Evolutionary conservation across 139 green algal genomes (phyloP).

Genomic region (Desmodesmus armatus): DNA sequence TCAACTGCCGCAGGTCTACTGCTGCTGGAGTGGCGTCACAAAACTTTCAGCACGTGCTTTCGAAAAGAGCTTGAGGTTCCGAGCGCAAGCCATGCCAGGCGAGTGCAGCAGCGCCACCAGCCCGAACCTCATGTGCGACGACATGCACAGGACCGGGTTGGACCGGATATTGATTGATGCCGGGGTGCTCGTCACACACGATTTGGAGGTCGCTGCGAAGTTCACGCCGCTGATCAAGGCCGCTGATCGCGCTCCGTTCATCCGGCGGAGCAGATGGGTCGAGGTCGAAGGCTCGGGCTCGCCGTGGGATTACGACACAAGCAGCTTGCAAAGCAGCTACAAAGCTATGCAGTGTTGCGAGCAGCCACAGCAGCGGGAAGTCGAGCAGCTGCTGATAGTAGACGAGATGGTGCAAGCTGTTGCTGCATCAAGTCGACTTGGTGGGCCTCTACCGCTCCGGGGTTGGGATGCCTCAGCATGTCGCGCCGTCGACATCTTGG

Average conservation of each 20-base stretch:
- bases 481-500: too few relatives aligned
- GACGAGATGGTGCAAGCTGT: too few relatives aligned
- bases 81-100: background rate
- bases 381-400: too few relatives aligned
- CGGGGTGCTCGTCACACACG: slow-evolving; percentile 15
- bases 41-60: slow-evolving; percentile 18
- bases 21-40: slow-evolving; percentile 18
- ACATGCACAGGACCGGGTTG: slow-evolving; percentile 22
- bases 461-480: too few relatives aligned
- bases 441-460: too few relatives aligned
- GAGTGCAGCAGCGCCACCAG: background rate
- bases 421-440: too few relatives aligned
- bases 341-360: too few relatives aligned
- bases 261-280: slow-evolving; percentile 26
- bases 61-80: background rate
- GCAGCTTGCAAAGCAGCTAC: too few relatives aligned
- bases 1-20: slow-evolving; percentile 22
- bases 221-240: background rate
- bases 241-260: background rate
- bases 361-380: too few relatives aligned
- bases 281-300: slow-evolving; percentile 11
- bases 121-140: slow-evolving; percentile 16
- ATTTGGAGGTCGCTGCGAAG: background rate
- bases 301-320: background rate
- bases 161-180: background rate